Conservation (phyloP, 1,284 basidiomycete genomes). For the Afroboletus lepidellus region DNA sequence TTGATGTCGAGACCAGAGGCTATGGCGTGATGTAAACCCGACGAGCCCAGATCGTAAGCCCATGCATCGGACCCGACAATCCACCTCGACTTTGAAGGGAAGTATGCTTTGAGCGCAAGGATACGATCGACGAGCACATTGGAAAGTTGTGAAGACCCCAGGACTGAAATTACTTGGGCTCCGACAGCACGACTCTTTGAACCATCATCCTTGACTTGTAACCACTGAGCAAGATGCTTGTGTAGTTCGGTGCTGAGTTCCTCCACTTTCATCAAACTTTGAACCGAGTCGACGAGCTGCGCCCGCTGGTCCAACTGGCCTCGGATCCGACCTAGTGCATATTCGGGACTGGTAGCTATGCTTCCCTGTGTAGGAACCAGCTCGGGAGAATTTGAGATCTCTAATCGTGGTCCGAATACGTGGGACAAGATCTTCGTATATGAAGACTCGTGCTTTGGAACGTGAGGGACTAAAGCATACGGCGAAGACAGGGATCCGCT, state of each 20-base stretch:
- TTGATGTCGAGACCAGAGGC: conserved; percentile 92
- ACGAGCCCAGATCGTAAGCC: conserved; percentile 97
- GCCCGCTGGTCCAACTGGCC: conserved; percentile 75
- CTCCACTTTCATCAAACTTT: conserved; percentile 54
- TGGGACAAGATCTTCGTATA: conserved; percentile 89
- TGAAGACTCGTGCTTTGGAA: conserved; percentile 87
- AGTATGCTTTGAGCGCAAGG: conserved; percentile 58
- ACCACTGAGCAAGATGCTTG: conserved; percentile 71
- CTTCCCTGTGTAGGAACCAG: conserved; percentile 68
- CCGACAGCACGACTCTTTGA: conserved; percentile 61
- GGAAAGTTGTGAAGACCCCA: conserved; percentile 47
- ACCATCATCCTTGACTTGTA: conserved; percentile 63
- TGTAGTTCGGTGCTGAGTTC: conserved; percentile 62
- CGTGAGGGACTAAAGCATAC: conserved; percentile 44
- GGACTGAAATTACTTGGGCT: conserved; percentile 53
- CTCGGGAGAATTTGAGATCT: conserved; percentile 82
- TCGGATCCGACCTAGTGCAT: conserved; percentile 88
- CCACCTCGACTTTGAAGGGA: conserved; percentile 79
- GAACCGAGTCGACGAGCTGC: conserved; percentile 61
- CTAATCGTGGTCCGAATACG: conserved; percentile 80
- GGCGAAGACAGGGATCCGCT: conserved; percentile 23
- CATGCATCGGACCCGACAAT: conserved; percentile 97
- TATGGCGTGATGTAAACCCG: conserved; percentile 92
- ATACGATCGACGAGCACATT: conserved; percentile 53
- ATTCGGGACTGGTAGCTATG: conserved; percentile 86